Conservation (phyloP, 192 early-diverging fungal species). For the Coemansia sp. region DNA sequence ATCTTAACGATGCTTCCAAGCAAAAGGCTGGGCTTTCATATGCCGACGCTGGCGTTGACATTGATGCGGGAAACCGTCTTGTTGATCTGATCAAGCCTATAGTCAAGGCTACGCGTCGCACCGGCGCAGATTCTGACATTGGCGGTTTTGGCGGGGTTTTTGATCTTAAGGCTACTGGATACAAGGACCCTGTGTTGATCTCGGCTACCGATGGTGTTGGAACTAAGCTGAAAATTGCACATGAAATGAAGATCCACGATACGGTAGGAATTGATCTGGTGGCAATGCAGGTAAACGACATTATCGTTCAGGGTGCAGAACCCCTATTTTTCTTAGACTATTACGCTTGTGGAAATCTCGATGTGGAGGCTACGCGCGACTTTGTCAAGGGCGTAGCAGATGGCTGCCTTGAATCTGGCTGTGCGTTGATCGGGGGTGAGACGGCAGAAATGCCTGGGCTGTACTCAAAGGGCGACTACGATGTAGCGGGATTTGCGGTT, state of each 20-base stretch:
- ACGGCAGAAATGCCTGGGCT: slow-evolving; percentile 99
- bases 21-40: slow-evolving; percentile 75
- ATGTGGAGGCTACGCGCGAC: slow-evolving; percentile 85
- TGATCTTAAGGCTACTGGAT: slow-evolving; percentile 92
- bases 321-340: slow-evolving; percentile 99
- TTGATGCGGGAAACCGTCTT: slow-evolving; percentile 93
- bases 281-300: slow-evolving; percentile 99
- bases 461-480: slow-evolving; percentile 82
- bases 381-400: slow-evolving; percentile 92
- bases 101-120: slow-evolving; percentile 87
- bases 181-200: slow-evolving; percentile 88
- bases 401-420: slow-evolving; percentile 87
- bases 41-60: slow-evolving; percentile 92
- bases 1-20: slow-evolving; percentile 32
- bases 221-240: slow-evolving; percentile 97
- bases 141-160: slow-evolving; percentile 99
- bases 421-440: slow-evolving; percentile 97
- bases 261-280: slow-evolving; percentile 98
- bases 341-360: slow-evolving; percentile 91
- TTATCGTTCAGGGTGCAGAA: slow-evolving; percentile 98
- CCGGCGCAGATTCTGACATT: slow-evolving; percentile 95
- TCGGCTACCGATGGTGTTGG: slow-evolving; percentile 99
- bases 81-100: slow-evolving; percentile 95
- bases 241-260: slow-evolving; percentile 78
- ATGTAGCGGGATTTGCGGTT: slow-evolving; percentile 95